Evolutionary conservation across 352 stramenopile genomes (phyloP).

Genomic region (Globisporangium nagaii): DNA sequence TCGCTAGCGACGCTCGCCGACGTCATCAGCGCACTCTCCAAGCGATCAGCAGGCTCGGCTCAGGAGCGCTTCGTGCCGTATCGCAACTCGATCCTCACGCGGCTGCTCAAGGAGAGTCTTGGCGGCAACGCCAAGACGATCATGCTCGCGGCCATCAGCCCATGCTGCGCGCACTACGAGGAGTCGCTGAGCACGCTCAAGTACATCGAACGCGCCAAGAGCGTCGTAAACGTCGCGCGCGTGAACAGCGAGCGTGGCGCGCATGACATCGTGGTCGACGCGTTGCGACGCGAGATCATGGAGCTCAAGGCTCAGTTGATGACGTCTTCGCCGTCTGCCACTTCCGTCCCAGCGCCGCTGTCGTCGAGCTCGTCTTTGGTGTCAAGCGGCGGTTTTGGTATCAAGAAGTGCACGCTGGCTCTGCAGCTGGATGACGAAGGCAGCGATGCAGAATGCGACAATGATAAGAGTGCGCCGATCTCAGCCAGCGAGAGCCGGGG

Average conservation of each 20-base stretch:
- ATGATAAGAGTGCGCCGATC: background rate
- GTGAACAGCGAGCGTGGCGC: constrained; percentile 27
- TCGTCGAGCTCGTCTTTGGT: too few species aligned
- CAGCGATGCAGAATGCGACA: too few species aligned
- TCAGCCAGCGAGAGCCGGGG: background rate
- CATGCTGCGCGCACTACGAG: constrained; percentile 80
- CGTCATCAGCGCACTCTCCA: constrained; percentile 72
- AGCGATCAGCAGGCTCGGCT: constrained; percentile 13
- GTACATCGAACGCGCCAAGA: constrained; percentile 71
- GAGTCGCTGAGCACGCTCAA: constrained; percentile 84
- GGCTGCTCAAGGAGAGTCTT: constrained; percentile 74
- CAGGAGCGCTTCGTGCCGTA: constrained; percentile 73
- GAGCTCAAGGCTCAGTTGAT: constrained; percentile 39
- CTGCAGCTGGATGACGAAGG: background rate
- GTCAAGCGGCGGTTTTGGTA: background rate
- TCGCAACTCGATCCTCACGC: constrained; percentile 85
- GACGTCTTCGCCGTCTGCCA: background rate
- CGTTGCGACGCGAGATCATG: constrained; percentile 27
- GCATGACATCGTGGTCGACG: constrained; percentile 24
- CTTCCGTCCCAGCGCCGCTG: too few species aligned
- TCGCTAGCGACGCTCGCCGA: constrained; percentile 81
- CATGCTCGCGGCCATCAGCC: constrained; percentile 86
- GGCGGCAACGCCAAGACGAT: constrained; percentile 78
- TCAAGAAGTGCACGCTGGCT: background rate
- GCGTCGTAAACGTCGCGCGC: constrained; percentile 31